A percentile compares a stretch with the other conserved stretches of the same genome.
Conservation (phyloP, 1,139 yeast species). For the Geotrichum bryndzae region DNA sequence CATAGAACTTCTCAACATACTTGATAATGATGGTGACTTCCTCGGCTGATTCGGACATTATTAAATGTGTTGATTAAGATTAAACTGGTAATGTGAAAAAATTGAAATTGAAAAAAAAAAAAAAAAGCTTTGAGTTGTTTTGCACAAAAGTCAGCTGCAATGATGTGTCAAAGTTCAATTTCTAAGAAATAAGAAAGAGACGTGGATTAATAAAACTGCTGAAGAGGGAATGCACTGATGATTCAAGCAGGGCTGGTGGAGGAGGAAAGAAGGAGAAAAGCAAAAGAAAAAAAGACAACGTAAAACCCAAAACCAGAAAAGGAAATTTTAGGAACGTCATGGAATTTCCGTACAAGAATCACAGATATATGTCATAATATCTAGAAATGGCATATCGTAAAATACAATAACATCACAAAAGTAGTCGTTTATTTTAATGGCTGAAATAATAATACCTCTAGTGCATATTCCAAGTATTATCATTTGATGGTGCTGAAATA, state of each 20-base stretch:
- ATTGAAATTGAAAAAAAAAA: neutral
- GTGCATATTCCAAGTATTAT: neutral
- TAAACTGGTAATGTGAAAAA: neutral
- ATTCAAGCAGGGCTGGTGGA: neutral
- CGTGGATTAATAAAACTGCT: neutral
- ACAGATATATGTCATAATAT: neutral
- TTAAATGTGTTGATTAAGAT: neutral
- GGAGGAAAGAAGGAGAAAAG: neutral
- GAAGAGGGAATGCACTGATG: neutral
- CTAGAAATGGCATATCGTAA: neutral
- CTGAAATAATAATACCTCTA: neutral
- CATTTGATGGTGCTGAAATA: too few relatives aligned
- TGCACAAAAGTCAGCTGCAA: neutral
- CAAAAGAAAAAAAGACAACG: neutral
- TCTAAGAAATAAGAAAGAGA: neutral
- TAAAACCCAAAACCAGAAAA: neutral
- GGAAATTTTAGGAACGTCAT: neutral
- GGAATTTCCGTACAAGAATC: neutral
- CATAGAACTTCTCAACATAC: neutral
- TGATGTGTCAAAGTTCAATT: neutral
- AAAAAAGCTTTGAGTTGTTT: neutral
- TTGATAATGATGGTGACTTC: slow-evolving; percentile 9
- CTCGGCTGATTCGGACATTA: slow-evolving; percentile 11
- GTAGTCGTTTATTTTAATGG: neutral
- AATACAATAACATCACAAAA: neutral